Evolutionary conservation across 2,329 filamentous ascomycete genomes (phyloP).

Genomic region (Cryphonectria nitschkei): DNA sequence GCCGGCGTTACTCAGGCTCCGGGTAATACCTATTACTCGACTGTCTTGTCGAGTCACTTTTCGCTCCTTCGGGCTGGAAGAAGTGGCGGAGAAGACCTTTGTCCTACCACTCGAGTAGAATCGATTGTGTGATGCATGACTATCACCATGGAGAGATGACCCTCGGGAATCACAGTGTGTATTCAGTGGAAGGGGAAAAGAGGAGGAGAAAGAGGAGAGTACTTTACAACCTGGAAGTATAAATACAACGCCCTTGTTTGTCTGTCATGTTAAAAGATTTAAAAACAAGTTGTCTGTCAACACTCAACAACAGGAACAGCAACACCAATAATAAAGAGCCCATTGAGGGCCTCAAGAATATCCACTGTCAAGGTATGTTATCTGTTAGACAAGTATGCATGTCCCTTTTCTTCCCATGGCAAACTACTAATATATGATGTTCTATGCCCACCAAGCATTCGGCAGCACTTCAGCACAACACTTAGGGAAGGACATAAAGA

Average conservation of each 20-base stretch:
- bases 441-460: background rate
- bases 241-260: background rate
- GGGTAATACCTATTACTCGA: background rate
- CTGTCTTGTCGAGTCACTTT: background rate
- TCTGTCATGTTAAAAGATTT: background rate
- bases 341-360: background rate
- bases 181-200: background rate
- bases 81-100: background rate
- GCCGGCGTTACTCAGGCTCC: background rate
- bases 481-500: background rate
- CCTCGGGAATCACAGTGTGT: background rate
- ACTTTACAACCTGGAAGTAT: background rate
- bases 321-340: background rate
- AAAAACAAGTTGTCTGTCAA: background rate
- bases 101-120: background rate
- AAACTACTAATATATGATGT: background rate
- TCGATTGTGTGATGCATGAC: background rate
- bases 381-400: background rate
- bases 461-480: no score
- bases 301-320: background rate
- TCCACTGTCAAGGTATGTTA: no score
- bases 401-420: background rate
- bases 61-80: background rate
- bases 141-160: background rate
- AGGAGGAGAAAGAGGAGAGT: no score